Evolutionary conservation across 1,284 basidiomycete species (phyloP), one percentile per base, ranked within the genome.

Genomic region (Marasmius tenuissimus): DNA sequence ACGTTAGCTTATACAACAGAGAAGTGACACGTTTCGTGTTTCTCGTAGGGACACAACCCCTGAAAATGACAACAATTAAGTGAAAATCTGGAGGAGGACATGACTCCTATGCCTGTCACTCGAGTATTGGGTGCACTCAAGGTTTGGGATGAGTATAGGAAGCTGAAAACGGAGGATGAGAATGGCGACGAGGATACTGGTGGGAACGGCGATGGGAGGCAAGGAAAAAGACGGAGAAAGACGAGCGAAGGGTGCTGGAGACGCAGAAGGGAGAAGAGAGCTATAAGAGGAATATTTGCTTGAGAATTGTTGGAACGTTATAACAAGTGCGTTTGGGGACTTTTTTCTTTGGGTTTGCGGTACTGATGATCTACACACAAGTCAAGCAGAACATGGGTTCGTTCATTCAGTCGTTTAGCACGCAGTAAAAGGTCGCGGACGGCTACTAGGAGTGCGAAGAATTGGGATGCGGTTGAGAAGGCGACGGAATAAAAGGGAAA

Each of bases 301-400:
- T 85, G 87, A 49, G 91, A 92, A 73, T 86, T 89, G 1, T 78
- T 92, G 57, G 78, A 82, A 55, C 87, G 91, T 75, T 92, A 91
- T 71, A 89, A 90, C 70, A 78, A 84, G 91, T 89, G 67, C 61
- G 85, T 75, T 11, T 49, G 35, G 39, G 50, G 33, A 34, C 48
- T 49, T 58, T 34, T 39, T 56, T 14, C 47, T 39, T 51, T 45
- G 38, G n/a, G 56, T 57, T 47, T 4, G 37, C 52, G 1, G 20
- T 33, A 57, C 35, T 14, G 34, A 16, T 63, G n/a, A 20, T 59
- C n/a, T 20, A 11, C 61, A 91, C 90, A 70, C 81, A 91, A 47
- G 89, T 92, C 3, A 91, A 92, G 68, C 81, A 82, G 58, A 82
- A 83, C 63, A 85, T 92, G 82, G 79, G 86, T 9, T 85, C 85